Evolutionary conservation across 495 filamentous ascomycete species (phyloP), one percentile per base, ranked within the genome.

Genomic region (Aspergillus heteromorphus): DNA sequence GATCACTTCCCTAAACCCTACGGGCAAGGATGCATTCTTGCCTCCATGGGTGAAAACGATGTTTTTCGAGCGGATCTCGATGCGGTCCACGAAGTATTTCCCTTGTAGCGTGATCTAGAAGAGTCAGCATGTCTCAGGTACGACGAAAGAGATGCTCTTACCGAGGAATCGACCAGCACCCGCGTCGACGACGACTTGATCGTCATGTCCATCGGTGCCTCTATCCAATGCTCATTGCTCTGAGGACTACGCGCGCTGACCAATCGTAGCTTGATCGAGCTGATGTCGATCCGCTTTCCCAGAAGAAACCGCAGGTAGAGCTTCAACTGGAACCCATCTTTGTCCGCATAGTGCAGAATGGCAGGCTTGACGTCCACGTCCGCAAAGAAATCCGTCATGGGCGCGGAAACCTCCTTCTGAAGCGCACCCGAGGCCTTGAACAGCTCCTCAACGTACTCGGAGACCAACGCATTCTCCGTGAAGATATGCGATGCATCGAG

Each of bases 301-400:
- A 96, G 70, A 1, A 96, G 67, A 67, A 89, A 92, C 30, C 80
- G 74, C 45, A 97, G 72, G 30, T 78, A 79, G 9, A 98, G 61
- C 30, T 78, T 75, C 30, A 96, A 65, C 30, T 86, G 80, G 57
- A 95, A 92, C 20, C 90, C 86, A 68, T 97, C 93, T 59, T 77
- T 82, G 19, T 83, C 81, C 4, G 84, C 76, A 41, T 83, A 81
- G 61, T 95, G 88, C 16, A 76, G 71, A 14, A 91, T 82, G 21
- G 83, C 80, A 0, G 83, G 85, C 41, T 89, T 83, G 4, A 96
- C 76, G 23, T 79, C 67, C 9, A 95, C 66, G 48, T 86, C 78
- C 48, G 73, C 79, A 65, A 96, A 95, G 62, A 90, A 93, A 43
- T 81, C 81, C 0, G 77, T 71, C 67, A 96, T 72, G 0, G 87